phyloP scores from a whole-genome alignment of 140 eudicot species.

The Ambrosia hybrid region DNA sequence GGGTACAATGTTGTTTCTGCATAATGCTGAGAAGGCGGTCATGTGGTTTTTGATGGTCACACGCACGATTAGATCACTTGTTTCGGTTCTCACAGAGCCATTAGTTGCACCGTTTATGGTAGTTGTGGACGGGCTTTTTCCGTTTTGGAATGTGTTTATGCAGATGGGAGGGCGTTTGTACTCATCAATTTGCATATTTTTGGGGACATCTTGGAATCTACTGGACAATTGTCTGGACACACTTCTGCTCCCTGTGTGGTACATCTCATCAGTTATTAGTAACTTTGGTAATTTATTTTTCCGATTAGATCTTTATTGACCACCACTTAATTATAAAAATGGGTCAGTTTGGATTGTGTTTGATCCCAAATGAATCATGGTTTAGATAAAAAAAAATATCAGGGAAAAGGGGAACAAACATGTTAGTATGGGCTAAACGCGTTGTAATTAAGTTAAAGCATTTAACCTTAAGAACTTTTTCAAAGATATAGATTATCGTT shows the following conservation, averaged over 20 bases:
- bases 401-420: neutral
- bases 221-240: constrained; percentile 49
- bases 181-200: constrained; percentile 51
- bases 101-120: constrained; percentile 58
- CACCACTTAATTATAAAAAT: neutral
- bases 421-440: neutral
- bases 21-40: constrained; percentile 83
- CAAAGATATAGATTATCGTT: neutral
- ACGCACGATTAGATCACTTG: constrained; percentile 52
- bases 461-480: neutral
- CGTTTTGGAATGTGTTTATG: constrained; percentile 47
- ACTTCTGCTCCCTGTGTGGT: constrained; percentile 78
- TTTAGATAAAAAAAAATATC: neutral
- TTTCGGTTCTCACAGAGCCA: constrained; percentile 70
- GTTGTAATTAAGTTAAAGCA: neutral
- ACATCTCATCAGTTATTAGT: constrained; percentile 47
- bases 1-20: constrained; percentile 92
- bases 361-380: constrained; percentile 8
- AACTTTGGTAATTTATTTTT: constrained; percentile 50
- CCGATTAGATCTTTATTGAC: constrained; percentile 13
- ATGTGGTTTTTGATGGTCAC: constrained; percentile 73
- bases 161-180: constrained; percentile 36
- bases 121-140: constrained; percentile 51
- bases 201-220: constrained; percentile 51
- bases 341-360: constrained; percentile 2